Percentiles rank a stretch among this genome's conserved stretches.
These are phyloP conservation scores for Erucastrum elatum DNA, from an alignment of 345 rosid genomes.

Conservation along the genomic window DNA sequence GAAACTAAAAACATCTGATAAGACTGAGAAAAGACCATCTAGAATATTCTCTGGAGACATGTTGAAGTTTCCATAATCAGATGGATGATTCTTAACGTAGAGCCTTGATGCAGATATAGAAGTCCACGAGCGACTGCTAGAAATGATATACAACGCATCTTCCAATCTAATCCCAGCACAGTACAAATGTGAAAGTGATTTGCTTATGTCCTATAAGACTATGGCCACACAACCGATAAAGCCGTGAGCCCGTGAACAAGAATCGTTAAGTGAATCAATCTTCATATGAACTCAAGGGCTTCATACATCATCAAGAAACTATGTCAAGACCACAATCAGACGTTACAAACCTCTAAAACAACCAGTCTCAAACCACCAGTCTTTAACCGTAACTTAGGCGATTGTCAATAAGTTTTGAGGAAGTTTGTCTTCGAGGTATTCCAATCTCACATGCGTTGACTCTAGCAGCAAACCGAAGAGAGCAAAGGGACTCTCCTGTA, in stretches of 20 bases:
- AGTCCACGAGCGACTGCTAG: too few species aligned
- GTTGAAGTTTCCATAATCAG: not conserved
- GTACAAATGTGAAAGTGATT: too few species aligned
- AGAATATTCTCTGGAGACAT: slow-evolving; percentile 57
- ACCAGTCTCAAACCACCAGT: not conserved
- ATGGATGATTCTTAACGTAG: too few species aligned
- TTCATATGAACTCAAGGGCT: not conserved
- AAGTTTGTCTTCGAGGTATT: slow-evolving; percentile 66
- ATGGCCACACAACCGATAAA: slow-evolving; percentile 35
- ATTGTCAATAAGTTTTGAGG: slow-evolving; percentile 46
- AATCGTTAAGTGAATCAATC: not conserved
- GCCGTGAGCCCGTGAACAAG: not conserved
- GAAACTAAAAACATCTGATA: slow-evolving; percentile 65
- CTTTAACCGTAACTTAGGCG: slow-evolving; percentile 48
- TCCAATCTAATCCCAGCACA: too few species aligned
- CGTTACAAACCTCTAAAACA: not conserved
- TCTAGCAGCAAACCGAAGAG: slow-evolving; percentile 83
- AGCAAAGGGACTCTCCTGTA: slow-evolving; percentile 75
- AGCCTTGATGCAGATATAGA: too few species aligned
- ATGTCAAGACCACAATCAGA: slow-evolving; percentile 27
- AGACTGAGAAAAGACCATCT: slow-evolving; percentile 55
- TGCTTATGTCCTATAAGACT: too few species aligned
- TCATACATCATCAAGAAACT: slow-evolving; percentile 18
- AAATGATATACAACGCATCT: too few species aligned
- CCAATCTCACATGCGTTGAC: slow-evolving; percentile 91